Percentiles rank a stretch among this genome's conserved stretches.
Conservation (phyloP, 345 rosid genomes). For the Salix purpurea region DNA sequence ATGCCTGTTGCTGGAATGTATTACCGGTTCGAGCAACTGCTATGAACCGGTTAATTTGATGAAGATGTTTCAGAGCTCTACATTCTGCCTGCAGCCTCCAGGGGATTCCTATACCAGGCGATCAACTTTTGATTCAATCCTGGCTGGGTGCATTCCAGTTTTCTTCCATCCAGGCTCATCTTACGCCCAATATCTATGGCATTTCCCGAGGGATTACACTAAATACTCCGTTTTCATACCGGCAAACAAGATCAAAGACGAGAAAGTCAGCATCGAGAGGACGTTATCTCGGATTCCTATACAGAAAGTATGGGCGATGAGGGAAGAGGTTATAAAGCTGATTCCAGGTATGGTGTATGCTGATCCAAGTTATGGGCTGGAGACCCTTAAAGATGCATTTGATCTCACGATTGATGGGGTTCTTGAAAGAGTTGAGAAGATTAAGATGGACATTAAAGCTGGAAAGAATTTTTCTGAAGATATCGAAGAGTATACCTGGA, state of each 20-base stretch:
- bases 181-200: slow-evolving; percentile 79
- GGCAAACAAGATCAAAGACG: slow-evolving; percentile 23
- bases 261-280: slow-evolving; percentile 50
- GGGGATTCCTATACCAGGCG: slow-evolving; percentile 83
- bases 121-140: slow-evolving; percentile 73
- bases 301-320: slow-evolving; percentile 39
- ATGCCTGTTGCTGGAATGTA: slow-evolving; percentile 45
- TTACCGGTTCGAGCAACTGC: slow-evolving; percentile 2
- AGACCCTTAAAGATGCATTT: slow-evolving; percentile 65
- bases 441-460: slow-evolving; percentile 32
- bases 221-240: slow-evolving; percentile 67
- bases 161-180: slow-evolving; percentile 89
- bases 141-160: slow-evolving; percentile 84
- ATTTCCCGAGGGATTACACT: slow-evolving; percentile 53
- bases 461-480: slow-evolving; percentile 36
- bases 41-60: slow-evolving; percentile 43
- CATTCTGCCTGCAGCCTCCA: slow-evolving; percentile 72
- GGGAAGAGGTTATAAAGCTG: slow-evolving; percentile 51
- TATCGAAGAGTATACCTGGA: slow-evolving; percentile 54
- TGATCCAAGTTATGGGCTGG: slow-evolving; percentile 44
- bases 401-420: slow-evolving; percentile 64
- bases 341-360: slow-evolving; percentile 64
- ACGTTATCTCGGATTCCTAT: slow-evolving; percentile 38
- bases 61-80: slow-evolving; percentile 52
- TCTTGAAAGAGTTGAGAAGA: slow-evolving; percentile 43